Base-by-base conservation (phyloP, 140 eudicot species). In the Senecio squalidus region DNA sequence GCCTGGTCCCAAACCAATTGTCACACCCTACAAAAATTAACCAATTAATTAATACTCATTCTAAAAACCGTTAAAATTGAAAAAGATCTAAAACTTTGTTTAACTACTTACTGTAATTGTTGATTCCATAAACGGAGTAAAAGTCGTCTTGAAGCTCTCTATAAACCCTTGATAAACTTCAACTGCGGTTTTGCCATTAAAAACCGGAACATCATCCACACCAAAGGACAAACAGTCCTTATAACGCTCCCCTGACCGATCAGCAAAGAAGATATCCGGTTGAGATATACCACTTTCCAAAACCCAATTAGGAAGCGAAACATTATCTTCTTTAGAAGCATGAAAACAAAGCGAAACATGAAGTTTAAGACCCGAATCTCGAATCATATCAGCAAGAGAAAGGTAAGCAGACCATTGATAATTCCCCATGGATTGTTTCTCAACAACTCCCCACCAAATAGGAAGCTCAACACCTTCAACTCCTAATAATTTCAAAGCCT, bases 391-490 rank as follows among this genome's bases (percentile, higher is more conserved):
- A 11, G 69, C 81, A 34, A 86, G 78, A 24, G 76, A 76, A 50
- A 86, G 86, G 69, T 91, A 91, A 33, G 86, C 88, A 0, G 92
- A 69, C 98, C 98, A 91, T 30, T 91, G 74, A 14, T 91, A 91
- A 21, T 78, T 74, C n/a, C 95, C 98, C 82, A 78, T 73, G 23
- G 71, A n/a, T 48, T 72, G 67, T 64, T 55, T 80, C 81, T 89
- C 97, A 5, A 76, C 85, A 34, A 85, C 38, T 4, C 97, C 97
- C 95, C 92, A 86, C 88, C 88, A 86, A 30, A 86, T 31, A 3
- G 92, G 95, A 40, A 86, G 92, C 73, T 91, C 98, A 2, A 86
- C 95, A 6, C 95, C 98, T 18, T 78, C 94, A 7, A 91, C 84
- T 4, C 98, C 96, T 62, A 91, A 58, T 53, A 91, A 50, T 48